These are phyloP conservation scores for Schizosaccharomyces octosporus DNA, from an alignment of 805 yeast species.

Conservation along the genomic window DNA sequence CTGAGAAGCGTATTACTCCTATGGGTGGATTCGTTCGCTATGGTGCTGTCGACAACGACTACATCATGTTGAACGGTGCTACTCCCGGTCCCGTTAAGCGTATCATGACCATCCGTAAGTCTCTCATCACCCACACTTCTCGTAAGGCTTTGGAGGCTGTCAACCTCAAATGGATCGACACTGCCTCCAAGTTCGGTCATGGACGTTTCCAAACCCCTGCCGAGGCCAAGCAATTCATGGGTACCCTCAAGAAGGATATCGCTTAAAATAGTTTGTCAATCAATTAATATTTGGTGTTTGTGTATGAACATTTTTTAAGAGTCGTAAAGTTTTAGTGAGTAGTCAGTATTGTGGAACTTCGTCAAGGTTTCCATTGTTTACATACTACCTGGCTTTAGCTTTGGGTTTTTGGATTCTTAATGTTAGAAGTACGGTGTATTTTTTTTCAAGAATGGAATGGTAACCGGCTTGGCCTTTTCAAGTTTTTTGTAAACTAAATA, in stretches of 20 bases:
- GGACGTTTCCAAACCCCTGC: slow-evolving; percentile 99
- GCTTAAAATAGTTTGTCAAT: neutral
- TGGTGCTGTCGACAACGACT: slow-evolving; percentile 95
- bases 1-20: slow-evolving; percentile 98
- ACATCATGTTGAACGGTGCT: slow-evolving; percentile 91
- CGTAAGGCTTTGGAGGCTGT: slow-evolving; percentile 95
- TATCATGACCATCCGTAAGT: slow-evolving; percentile 95
- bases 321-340: too few species aligned
- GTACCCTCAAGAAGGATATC: slow-evolving; percentile 57
- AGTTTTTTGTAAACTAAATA: too few species aligned
- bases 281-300: too few species aligned
- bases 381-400: too few species aligned
- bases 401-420: too few species aligned
- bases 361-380: too few species aligned
- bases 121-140: slow-evolving; percentile 89
- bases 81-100: slow-evolving; percentile 99
- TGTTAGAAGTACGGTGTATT: too few species aligned
- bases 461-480: too few species aligned
- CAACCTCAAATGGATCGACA: slow-evolving; percentile 96
- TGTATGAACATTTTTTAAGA: too few species aligned
- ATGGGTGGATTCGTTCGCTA: slow-evolving; percentile 99
- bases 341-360: too few species aligned
- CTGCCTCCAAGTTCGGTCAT: slow-evolving; percentile 99
- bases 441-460: too few species aligned
- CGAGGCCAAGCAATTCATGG: slow-evolving; percentile 98